Conservation (phyloP, 108 stramenopile genomes). For the Cyclotella atomus region DNA sequence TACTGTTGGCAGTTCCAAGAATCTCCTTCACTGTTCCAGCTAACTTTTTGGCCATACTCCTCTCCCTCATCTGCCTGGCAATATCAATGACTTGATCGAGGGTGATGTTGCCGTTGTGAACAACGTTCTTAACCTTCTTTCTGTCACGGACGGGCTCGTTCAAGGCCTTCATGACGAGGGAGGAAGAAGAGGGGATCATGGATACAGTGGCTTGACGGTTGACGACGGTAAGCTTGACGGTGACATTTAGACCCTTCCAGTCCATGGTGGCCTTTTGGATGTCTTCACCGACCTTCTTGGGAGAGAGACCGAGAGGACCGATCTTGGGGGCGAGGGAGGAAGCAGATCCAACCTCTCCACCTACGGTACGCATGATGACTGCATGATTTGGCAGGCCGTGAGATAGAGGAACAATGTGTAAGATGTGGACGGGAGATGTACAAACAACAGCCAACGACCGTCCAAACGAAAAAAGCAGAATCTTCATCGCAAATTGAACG, state of each 20-base stretch:
- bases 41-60: slow-evolving; percentile 95
- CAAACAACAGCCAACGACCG: too few species aligned
- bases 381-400: neutral
- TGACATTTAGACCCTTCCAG: slow-evolving; percentile 99
- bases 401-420: too few species aligned
- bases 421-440: too few species aligned
- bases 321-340: slow-evolving; percentile 99
- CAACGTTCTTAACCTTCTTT: slow-evolving; percentile 99
- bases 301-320: slow-evolving; percentile 99
- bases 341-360: slow-evolving; percentile 98
- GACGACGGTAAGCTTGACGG: slow-evolving; percentile 99
- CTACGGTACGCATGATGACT: slow-evolving; percentile 99
- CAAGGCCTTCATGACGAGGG: slow-evolving; percentile 99
- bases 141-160: slow-evolving; percentile 99
- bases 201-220: slow-evolving; percentile 99
- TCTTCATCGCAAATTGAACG: slow-evolving; percentile 12
- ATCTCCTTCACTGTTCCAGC: slow-evolving; percentile 99
- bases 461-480: neutral
- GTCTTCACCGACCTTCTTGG: slow-evolving; percentile 99
- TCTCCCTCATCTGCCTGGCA: slow-evolving; percentile 96
- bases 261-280: slow-evolving; percentile 99
- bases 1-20: slow-evolving; percentile 97
- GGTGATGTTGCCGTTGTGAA: slow-evolving; percentile 99
- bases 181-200: slow-evolving; percentile 97
- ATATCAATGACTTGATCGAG: slow-evolving; percentile 99